phyloP scores from a whole-genome alignment of 2,329 filamentous ascomycete genomes.

The Claviceps spartinae region DNA sequence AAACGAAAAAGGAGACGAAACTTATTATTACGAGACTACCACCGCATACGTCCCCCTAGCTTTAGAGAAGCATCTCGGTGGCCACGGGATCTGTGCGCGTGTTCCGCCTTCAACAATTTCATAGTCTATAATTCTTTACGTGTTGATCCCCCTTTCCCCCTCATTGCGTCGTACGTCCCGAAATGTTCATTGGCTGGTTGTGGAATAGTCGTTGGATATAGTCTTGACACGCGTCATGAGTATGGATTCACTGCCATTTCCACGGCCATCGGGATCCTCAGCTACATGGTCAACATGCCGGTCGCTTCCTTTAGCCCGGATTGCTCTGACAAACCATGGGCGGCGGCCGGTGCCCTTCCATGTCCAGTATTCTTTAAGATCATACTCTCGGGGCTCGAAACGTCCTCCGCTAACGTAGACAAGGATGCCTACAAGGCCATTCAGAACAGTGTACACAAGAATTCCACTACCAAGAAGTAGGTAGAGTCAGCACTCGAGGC shows the following conservation, averaged over 20 bases:
- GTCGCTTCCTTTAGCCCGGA: conserved; percentile 9
- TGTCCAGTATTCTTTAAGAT: conserved; percentile 42
- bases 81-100: background rate
- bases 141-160: too few relatives aligned
- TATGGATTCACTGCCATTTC: background rate
- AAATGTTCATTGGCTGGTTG: background rate
- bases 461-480: conserved; percentile 28
- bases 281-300: background rate
- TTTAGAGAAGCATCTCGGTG: background rate
- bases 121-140: too few relatives aligned
- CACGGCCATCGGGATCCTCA: conserved; percentile 1
- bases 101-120: too few relatives aligned
- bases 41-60: too few relatives aligned
- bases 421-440: conserved; percentile 31
- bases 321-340: conserved; percentile 33
- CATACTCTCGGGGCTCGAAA: conserved; percentile 36
- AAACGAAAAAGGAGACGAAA: background rate
- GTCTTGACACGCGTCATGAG: conserved; percentile 4
- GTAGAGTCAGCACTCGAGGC: background rate
- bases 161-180: background rate
- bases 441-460: conserved; percentile 38
- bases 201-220: conserved; percentile 6
- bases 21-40: too few relatives aligned
- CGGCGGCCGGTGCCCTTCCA: conserved; percentile 34
- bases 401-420: conserved; percentile 29